phyloP scores from a whole-genome alignment of 2,329 filamentous ascomycete genomes.

The Aspergillus transmontanensis region DNA sequence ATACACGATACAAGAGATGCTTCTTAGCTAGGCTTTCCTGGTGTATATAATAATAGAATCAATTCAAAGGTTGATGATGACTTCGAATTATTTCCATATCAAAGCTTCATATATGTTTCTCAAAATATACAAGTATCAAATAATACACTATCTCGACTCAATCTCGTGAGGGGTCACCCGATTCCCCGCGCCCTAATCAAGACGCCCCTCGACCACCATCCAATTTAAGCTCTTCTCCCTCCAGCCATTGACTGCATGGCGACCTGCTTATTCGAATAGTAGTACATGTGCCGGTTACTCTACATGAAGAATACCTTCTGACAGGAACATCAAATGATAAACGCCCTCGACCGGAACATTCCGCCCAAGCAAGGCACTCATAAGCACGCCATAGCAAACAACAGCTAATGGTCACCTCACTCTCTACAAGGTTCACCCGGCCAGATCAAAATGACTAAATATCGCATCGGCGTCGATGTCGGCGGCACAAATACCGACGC shows the following conservation, averaged over 20 bases:
- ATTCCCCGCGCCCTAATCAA: background rate
- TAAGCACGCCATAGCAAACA: background rate
- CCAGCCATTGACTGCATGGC: background rate
- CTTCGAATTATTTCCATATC: background rate
- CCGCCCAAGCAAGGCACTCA: background rate
- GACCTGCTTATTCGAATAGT: background rate
- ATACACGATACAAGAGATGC: background rate
- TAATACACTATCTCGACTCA: background rate
- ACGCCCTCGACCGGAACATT: background rate
- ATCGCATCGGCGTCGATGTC: conserved; percentile 49
- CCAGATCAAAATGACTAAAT: conserved; percentile 21
- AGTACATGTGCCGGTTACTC: background rate
- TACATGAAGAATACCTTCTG: background rate
- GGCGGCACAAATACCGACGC: conserved; percentile 45
- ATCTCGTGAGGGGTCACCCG: background rate
- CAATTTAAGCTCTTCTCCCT: background rate
- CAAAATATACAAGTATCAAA: background rate
- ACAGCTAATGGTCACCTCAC: background rate
- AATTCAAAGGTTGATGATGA: background rate
- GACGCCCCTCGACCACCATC: background rate
- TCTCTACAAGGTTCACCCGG: background rate
- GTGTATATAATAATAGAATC: background rate
- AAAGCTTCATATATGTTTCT: accelerated
- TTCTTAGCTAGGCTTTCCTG: background rate
- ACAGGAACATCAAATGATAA: background rate